Base-by-base conservation (phyloP, 2,329 filamentous ascomycete genomes). In the Ramichloridium luteum region DNA sequence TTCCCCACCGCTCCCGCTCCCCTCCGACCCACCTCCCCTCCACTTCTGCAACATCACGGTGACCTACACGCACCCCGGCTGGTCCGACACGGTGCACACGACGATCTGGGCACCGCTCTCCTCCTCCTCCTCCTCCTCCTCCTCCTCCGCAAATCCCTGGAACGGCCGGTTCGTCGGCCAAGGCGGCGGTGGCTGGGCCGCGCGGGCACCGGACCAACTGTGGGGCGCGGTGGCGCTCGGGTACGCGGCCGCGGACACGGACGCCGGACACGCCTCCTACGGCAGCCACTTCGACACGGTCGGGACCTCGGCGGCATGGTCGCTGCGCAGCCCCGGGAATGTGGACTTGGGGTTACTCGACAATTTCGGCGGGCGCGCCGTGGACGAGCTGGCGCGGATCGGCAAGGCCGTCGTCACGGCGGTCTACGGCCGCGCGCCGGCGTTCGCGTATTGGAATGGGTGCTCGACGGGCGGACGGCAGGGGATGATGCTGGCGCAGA, bases 391-490 rank as follows among this genome's bases (percentile, higher is more conserved):
- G 41, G 45, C 55, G 3, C 13, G 48, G 4, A 44, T 62, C 17
- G 55, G 49, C 6, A 50, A 54, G 35, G 29, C 37, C 8, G 25
- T 56, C 4, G 53, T 44, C 0, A 35, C 44, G 5, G 37, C 38
- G 1, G 56, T 46, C 36, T 62, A 61, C 31, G 50, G 49, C 3
- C 39, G 39, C 16, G 35, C 35, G 6, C 47, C 50, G 5, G 34
- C 42, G 9, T 60, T 53, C 35, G 60, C 55, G 3, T 60, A 60
- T 34, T 59, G 44, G 41, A 48, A 43, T 35, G 57, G 57, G 5
- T 60, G 57, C 37, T 59, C 56, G 20, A 51, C 48, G 25, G 57
- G 55, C 18, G 57, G 57, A 6, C 36, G 57, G 5, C 56, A 59
- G 36, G 57, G 52, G 1, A 27, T 54, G 3, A 55, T 53, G 46